phyloP scores from a whole-genome alignment of 163 green algal genomes.

The Prototheca cutis region DNA sequence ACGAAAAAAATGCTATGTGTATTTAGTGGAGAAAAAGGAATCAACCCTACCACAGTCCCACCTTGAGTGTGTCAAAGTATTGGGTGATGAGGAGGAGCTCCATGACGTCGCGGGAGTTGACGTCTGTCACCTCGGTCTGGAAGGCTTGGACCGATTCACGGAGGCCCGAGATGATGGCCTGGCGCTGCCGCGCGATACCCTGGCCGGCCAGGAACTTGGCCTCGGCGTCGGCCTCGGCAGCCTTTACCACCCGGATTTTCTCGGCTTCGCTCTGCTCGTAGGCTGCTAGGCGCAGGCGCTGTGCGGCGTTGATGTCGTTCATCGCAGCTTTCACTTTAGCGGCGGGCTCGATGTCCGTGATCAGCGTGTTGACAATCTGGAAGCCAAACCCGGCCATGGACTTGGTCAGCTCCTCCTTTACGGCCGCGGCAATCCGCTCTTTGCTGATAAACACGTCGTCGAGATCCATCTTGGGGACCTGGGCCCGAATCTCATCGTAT shows the following conservation, averaged over 20 bases:
- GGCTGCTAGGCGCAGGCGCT: conserved; percentile 47
- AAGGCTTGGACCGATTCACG: conserved; percentile 63
- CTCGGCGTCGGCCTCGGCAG: conserved; percentile 90
- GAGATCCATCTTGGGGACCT: conserved; percentile 51
- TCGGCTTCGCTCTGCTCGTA: conserved; percentile 70
- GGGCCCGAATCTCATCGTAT: conserved; percentile 75
- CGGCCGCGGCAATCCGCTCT: conserved; percentile 54
- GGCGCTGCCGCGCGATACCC: conserved; percentile 76
- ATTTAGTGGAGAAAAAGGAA: no score
- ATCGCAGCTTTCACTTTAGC: conserved; percentile 57
- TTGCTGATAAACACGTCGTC: conserved; percentile 35
- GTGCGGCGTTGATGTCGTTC: conserved; percentile 89
- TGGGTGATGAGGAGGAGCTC: conserved; percentile 87
- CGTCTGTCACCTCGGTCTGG: conserved; percentile 22
- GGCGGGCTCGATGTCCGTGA: conserved; percentile 84
- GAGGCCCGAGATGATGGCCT: conserved; percentile 93
- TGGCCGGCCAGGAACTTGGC: conserved; percentile 83
- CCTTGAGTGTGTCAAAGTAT: conserved; percentile 67
- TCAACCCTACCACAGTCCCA: no score
- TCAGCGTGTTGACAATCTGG: conserved; percentile 48
- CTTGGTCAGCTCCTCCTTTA: conserved; percentile 69
- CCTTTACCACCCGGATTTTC: conserved; percentile 85
- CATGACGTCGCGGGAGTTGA: conserved; percentile 62
- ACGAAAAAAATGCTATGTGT: no score
- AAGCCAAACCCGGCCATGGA: conserved; percentile 64